phyloP scores from a whole-genome alignment of 2,329 filamentous ascomycete genomes.

The Neofusicoccum parvum region DNA sequence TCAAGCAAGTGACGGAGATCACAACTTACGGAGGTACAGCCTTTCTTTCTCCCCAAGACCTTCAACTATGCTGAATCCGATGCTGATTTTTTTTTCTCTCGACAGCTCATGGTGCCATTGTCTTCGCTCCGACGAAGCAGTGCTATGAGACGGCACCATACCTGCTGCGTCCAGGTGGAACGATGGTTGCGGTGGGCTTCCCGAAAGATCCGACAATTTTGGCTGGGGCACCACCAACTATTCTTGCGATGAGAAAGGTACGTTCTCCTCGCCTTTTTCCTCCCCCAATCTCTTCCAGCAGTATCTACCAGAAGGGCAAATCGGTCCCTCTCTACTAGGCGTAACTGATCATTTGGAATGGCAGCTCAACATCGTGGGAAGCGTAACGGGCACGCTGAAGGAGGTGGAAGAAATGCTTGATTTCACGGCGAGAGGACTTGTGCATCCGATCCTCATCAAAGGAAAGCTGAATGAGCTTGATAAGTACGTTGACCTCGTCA shows the following conservation, averaged over 20 bases:
- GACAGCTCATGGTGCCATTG: slow-evolving; percentile 41
- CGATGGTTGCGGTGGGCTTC: slow-evolving; percentile 35
- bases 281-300: too few species aligned
- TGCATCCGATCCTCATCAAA: slow-evolving; percentile 43
- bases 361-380: slow-evolving; percentile 45
- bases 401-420: slow-evolving; percentile 51
- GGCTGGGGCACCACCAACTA: slow-evolving; percentile 37
- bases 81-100: slow-evolving; percentile 27
- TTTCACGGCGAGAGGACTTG: slow-evolving; percentile 46
- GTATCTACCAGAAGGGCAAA: too few species aligned
- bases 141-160: slow-evolving; percentile 35
- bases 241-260: slow-evolving; percentile 41
- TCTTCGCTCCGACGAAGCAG: slow-evolving; percentile 47
- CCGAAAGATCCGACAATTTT: slow-evolving; percentile 30
- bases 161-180: slow-evolving; percentile 31
- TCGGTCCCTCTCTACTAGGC: too few species aligned
- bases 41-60: neutral
- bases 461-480: slow-evolving; percentile 44
- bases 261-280: neutral
- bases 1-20: slow-evolving; percentile 47
- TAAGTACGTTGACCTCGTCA: slow-evolving; percentile 43
- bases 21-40: slow-evolving; percentile 29
- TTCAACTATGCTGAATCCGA: too few species aligned
- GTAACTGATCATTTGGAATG: too few species aligned
- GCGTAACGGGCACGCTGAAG: slow-evolving; percentile 46